These are phyloP conservation scores for Fusarium ramigenum DNA, from an alignment of 2,329 filamentous ascomycete species.

Conservation along the genomic window DNA sequence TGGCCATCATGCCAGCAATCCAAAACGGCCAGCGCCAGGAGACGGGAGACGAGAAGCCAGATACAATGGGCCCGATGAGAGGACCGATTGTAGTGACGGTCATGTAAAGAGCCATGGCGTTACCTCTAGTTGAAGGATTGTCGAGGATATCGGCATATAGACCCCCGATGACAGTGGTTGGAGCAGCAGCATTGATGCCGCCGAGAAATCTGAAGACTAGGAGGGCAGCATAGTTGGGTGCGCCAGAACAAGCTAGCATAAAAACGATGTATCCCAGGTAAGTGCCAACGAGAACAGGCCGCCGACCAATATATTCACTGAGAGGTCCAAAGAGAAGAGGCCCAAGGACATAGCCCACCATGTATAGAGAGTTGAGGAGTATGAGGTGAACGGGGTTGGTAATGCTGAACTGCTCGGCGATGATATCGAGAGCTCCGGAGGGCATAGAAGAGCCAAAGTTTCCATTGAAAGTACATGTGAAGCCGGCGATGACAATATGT, in stretches of 20 bases:
- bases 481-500: constrained; percentile 48
- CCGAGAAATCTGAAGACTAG: constrained; percentile 53
- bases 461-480: constrained; percentile 50
- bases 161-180: constrained; percentile 48
- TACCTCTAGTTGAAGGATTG: constrained; percentile 45
- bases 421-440: constrained; percentile 49
- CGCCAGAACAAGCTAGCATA: constrained; percentile 50
- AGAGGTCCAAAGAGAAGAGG: constrained; percentile 49
- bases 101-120: constrained; percentile 49
- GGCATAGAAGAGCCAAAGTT: constrained; percentile 51
- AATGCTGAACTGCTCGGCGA: constrained; percentile 44
- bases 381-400: constrained; percentile 41
- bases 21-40: constrained; percentile 55
- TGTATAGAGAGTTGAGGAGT: constrained; percentile 50
- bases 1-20: constrained; percentile 48
- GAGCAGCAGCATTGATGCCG: constrained; percentile 48
- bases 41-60: constrained; percentile 59
- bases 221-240: constrained; percentile 54
- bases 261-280: constrained; percentile 48
- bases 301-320: constrained; percentile 49
- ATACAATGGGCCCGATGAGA: constrained; percentile 61
- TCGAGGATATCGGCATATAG: constrained; percentile 49
- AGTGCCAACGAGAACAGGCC: constrained; percentile 47
- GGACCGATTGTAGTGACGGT: constrained; percentile 46
- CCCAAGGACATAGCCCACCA: constrained; percentile 49